phyloP scores from a whole-genome alignment of 805 yeast species.

The Cyberlindnera xylosilytica region DNA sequence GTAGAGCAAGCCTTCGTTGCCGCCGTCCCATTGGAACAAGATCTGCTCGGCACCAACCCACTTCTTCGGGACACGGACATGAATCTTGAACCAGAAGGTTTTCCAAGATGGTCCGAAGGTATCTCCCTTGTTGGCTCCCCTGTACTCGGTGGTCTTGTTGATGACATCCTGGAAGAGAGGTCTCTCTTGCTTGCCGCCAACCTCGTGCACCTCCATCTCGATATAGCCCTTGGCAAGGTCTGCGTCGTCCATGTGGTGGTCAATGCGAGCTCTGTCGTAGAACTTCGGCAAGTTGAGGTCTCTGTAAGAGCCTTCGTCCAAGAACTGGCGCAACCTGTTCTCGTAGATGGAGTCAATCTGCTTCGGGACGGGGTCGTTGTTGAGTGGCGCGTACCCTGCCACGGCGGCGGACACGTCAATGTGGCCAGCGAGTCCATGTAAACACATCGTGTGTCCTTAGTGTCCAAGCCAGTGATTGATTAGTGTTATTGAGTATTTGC shows the following conservation, averaged over 20 bases:
- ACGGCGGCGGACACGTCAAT: slow-evolving; percentile 8
- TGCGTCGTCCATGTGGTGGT: slow-evolving; percentile 30
- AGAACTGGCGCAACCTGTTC: slow-evolving; percentile 72
- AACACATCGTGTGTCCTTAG: slow-evolving; percentile 9
- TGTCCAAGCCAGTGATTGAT: too few relatives aligned
- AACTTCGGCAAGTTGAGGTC: slow-evolving; percentile 77
- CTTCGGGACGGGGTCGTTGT: slow-evolving; percentile 61
- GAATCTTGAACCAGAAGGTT: slow-evolving; percentile 86
- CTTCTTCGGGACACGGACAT: slow-evolving; percentile 57
- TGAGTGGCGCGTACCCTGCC: slow-evolving; percentile 36
- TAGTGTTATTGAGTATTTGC: too few relatives aligned
- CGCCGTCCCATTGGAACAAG: slow-evolving; percentile 79
- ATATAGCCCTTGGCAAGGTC: slow-evolving; percentile 42
- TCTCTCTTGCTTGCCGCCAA: slow-evolving; percentile 54
- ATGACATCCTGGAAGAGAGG: slow-evolving; percentile 40
- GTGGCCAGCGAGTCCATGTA: slow-evolving; percentile 15
- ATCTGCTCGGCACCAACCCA: slow-evolving; percentile 45
- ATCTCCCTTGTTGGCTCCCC: slow-evolving; percentile 64
- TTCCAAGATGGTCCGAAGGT: slow-evolving; percentile 95
- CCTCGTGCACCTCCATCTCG: slow-evolving; percentile 63
- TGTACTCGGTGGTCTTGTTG: slow-evolving; percentile 35
- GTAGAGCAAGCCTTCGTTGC: slow-evolving; percentile 82
- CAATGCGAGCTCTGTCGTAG: slow-evolving; percentile 60
- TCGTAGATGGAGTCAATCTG: slow-evolving; percentile 74
- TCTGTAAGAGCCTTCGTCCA: slow-evolving; percentile 73